Evolutionary conservation across 2,329 filamentous ascomycete genomes (phyloP).

Genomic region (Claviceps arundinis): DNA sequence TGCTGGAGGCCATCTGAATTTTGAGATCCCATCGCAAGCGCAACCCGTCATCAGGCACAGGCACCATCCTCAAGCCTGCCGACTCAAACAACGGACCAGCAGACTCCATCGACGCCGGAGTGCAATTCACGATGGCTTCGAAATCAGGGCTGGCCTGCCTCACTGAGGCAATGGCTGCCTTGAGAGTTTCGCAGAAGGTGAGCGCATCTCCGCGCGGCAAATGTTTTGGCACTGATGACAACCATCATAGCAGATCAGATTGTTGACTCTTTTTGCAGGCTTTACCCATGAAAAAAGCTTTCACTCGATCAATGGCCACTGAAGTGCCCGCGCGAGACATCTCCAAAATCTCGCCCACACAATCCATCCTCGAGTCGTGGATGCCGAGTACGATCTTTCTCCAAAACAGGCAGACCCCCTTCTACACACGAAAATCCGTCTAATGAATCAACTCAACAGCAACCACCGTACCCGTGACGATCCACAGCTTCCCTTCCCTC

Average conservation of each 20-base stretch:
- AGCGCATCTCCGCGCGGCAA: neutral
- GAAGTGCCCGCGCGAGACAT: constrained; percentile 27
- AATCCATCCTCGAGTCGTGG: constrained; percentile 27
- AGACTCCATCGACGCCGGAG: neutral
- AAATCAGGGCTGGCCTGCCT: constrained; percentile 35
- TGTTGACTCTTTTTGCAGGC: constrained; percentile 14
- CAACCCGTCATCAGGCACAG: constrained; percentile 4
- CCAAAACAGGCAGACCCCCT: neutral
- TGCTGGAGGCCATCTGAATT: constrained; percentile 16
- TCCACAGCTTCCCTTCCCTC: constrained; percentile 81
- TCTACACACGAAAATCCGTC: neutral
- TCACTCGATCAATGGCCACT: constrained; percentile 44
- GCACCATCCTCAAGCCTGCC: constrained; percentile 1
- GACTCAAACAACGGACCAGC: neutral
- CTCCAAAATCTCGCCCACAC: constrained; percentile 21
- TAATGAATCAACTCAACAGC: constrained; percentile 20
- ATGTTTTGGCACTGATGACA: neutral
- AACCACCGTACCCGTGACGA: constrained; percentile 62
- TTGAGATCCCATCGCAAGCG: constrained; percentile 6
- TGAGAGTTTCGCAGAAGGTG: constrained; percentile 32
- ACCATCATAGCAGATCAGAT: neutral
- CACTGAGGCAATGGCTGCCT: constrained; percentile 36
- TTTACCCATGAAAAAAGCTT: constrained; percentile 23
- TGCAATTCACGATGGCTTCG: constrained; percentile 5
- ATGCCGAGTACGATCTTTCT: constrained; percentile 26